Evolutionary conservation across 2,329 filamentous ascomycete species (phyloP).

Genomic region (Drechslerella dactyloides): DNA sequence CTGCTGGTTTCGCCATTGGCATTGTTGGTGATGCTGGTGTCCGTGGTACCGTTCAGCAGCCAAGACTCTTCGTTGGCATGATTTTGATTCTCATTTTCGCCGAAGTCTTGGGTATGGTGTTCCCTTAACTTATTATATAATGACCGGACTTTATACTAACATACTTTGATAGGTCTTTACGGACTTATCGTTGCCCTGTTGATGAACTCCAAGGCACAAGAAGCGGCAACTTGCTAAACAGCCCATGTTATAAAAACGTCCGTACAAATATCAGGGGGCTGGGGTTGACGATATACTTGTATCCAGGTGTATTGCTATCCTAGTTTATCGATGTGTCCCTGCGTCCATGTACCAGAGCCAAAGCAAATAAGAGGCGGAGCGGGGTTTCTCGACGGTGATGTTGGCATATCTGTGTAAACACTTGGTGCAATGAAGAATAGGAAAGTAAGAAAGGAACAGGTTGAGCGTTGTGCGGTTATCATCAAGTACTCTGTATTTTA

Average conservation of each 20-base stretch:
- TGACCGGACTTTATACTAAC: background rate
- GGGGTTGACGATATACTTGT: background rate
- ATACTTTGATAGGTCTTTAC: slow-evolving; percentile 76
- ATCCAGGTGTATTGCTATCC: slow-evolving; percentile 1
- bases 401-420: slow-evolving; percentile 50
- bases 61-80: slow-evolving; percentile 92
- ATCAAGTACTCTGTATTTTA: slow-evolving; percentile 48
- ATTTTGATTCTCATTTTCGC: slow-evolving; percentile 99
- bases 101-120: slow-evolving; percentile 84
- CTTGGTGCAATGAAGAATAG: slow-evolving; percentile 24
- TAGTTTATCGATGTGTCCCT: slow-evolving; percentile 4
- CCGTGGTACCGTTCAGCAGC: slow-evolving; percentile 81
- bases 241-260: background rate
- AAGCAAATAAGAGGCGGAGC: slow-evolving; percentile 10
- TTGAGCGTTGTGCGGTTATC: slow-evolving; percentile 29
- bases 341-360: slow-evolving; percentile 5
- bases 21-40: slow-evolving; percentile 90
- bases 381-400: slow-evolving; percentile 33
- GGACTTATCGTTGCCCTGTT: slow-evolving; percentile 97
- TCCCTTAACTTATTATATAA: background rate
- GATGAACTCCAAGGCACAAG: slow-evolving; percentile 91
- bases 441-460: slow-evolving; percentile 25
- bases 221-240: slow-evolving; percentile 15
- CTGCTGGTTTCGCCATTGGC: slow-evolving; percentile 82
- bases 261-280: background rate